Base-by-base conservation (phyloP, 352 stramenopile genomes). In the Phytophthora ohioensis region DNA sequence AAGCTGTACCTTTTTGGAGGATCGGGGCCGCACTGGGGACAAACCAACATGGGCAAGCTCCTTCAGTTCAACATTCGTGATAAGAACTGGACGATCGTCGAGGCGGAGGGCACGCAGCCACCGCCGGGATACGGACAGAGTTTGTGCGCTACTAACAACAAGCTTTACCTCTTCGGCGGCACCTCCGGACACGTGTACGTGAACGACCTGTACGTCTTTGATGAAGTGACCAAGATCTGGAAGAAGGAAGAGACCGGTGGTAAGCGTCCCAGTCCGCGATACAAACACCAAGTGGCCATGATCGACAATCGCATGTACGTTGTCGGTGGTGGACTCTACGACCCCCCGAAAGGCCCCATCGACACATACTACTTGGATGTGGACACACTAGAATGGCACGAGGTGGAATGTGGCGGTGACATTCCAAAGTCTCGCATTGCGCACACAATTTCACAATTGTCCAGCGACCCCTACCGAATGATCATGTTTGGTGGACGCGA, bases 21-120 rank as follows among this genome's bases (percentile, higher is more conserved):
- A 34, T 93, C 85, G 3, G 85, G 87, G 0, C 87, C 87, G 32
- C 87, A 93, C 66, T 95, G 87, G 87, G 87, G 87, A 9, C 87
- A 95, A 62, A 95, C 85, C 7, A 95, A 95, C 72, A 95, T 95
- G 87, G 85, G 87, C 55, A 95, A 95, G 64, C 66, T 95, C 57
- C 76, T 93, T 32, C 82, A 93, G 56, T 95, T 92, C 68, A 85
- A 74, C 51, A 91, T 95, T 67, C 75, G 69, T 17, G 79, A 91
- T 34, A 91, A 92, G 73, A 91, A 88, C 55, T 95, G 87, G 87
- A 91, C 81, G 10, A 90, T 95, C 10, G 84, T 95, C 13, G 81
- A 92, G 39, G 78, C 84, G 0, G 69, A 90, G 48, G 87, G 87
- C 6, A 80, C 74, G 21, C 80, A 90, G 2, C 87, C 87, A 8